Base-by-base conservation (phyloP, 2,329 filamentous ascomycete species). In the Triangularia verruculosa region DNA sequence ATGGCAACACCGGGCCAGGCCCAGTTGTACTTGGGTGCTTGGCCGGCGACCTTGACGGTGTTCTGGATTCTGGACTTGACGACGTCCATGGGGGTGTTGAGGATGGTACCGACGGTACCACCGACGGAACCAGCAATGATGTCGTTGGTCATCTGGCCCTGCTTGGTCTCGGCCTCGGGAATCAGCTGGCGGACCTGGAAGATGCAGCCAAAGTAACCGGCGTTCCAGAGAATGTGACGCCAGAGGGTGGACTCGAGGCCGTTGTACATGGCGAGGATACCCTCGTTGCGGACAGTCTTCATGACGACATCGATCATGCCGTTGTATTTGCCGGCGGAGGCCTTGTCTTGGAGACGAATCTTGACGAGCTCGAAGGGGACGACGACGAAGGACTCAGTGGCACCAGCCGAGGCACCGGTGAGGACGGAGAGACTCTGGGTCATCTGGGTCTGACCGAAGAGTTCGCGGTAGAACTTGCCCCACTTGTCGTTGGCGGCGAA, bases 1-100 rank as follows among this genome's bases (percentile, higher is more conserved):
- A 91, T 95, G 62, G 85, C 89, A 58, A 97, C 82, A 22, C 92
- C 88, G 55, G 92, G 91, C 86, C 89, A 97, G 30, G 95, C 95
- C 95, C 95, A 99, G 86, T 98, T 97, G 83, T 99, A 99, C 85
- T 99, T 99, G 74, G 91, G 91, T 22, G 87, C 79, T 61, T 86
- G 82, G 4, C 95, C 95, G n/a, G 90, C 77, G 43, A 96, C 81
- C 82, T 91, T 94, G 69, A 91, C 84, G 62, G 87, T 92, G 80
- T 99, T 99, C 79, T 99, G 95, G 70, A 99, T 99, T 68, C 95
- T 89, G 69, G 91, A 96, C 86, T 99, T 99, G 80, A 98, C 93
- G 20, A 98, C 94, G 74, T 98, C 93, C 87, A 97, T 89, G 63
- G 93, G 93, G 2, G 94, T 98, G 83, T 99, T 99, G 68, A 98